phyloP scores from a whole-genome alignment of 345 rosid genomes.

The thale cress (Arabidopsis thaliana) region TAIR10.1 NC_003071.7:19513001-19513500 shows the following conservation, averaged over 20 bases:
- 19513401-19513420: too few relatives aligned
- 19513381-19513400: too few relatives aligned
- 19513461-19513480: too few relatives aligned
- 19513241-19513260: too few relatives aligned
- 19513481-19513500: too few relatives aligned
- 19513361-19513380: too few relatives aligned
- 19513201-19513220: too few relatives aligned
- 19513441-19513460: too few relatives aligned
- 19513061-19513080: neutral
- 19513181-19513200: neutral
- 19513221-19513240: too few relatives aligned
- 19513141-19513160: neutral
- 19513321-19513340: neutral
- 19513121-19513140: neutral
- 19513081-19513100: neutral
- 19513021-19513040: too few relatives aligned
- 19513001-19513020: neutral
- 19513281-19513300: neutral
- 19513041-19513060: neutral
- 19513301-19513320: neutral
- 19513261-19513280: neutral
- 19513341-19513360: conserved; percentile 1
- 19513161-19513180: too few relatives aligned
- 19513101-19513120: neutral
- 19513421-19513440: too few relatives aligned